phyloP scores from a whole-genome alignment of 2,329 filamentous ascomycete genomes.

The Fusarium sambucinum region DNA sequence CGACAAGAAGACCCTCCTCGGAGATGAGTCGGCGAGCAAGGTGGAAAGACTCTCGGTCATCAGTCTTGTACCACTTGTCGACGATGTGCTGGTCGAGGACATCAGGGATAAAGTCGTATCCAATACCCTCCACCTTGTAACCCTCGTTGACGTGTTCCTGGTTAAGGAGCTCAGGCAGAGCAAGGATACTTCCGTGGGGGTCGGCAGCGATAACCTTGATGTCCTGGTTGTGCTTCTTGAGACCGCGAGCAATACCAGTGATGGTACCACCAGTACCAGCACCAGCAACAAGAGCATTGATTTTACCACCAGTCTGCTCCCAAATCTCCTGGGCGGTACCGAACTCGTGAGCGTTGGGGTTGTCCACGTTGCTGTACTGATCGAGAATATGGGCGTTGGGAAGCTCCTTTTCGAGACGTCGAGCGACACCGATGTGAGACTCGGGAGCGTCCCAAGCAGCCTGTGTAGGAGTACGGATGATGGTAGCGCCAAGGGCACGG shows the following conservation, averaged over 20 bases:
- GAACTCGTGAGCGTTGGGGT: conserved; percentile 91
- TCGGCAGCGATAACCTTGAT: conserved; percentile 94
- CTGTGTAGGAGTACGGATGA: conserved; percentile 96
- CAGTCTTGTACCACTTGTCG: conserved; percentile 98
- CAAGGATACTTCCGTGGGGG: conserved; percentile 91
- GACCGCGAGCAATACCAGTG: conserved; percentile 84
- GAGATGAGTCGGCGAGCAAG: conserved; percentile 91
- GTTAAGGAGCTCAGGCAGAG: conserved; percentile 83
- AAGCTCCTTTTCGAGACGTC: conserved; percentile 90
- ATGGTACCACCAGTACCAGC: conserved; percentile 97
- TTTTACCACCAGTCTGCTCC: conserved; percentile 85
- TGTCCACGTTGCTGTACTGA: conserved; percentile 92
- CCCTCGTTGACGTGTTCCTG: conserved; percentile 81
- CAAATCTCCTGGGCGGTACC: conserved; percentile 98
- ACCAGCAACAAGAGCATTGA: conserved; percentile 88
- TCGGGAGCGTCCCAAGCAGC: conserved; percentile 95
- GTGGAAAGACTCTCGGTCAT: conserved; percentile 89
- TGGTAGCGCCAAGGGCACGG: conserved; percentile 92
- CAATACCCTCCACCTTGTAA: conserved; percentile 99
- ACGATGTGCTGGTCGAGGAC: conserved; percentile 85
- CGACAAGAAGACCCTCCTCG: conserved; percentile 93
- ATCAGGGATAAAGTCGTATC: conserved; percentile 97
- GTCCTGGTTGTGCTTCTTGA: conserved; percentile 86
- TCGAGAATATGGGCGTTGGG: conserved; percentile 97
- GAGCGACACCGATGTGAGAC: conserved; percentile 95